Evolutionary conservation across 257 asterid genomes (phyloP).

Genomic region (Scutellaria barbata): DNA sequence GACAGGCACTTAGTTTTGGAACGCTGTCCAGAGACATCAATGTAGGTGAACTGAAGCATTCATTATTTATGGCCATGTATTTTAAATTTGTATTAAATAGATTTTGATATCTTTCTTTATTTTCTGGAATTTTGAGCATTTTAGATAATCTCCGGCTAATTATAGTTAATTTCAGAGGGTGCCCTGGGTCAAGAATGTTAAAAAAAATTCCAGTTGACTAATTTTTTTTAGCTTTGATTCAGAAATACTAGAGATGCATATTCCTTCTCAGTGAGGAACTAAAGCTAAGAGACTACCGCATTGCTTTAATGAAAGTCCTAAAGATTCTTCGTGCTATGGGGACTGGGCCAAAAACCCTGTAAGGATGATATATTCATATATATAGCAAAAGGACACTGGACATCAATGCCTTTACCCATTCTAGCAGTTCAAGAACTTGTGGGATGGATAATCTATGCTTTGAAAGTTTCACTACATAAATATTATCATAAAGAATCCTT

Average conservation of each 20-base stretch:
- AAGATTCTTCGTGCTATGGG: neutral
- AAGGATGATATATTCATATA: neutral
- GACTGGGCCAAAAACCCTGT: slow-evolving; percentile 11
- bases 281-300: neutral
- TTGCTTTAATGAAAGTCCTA: neutral
- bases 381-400: neutral
- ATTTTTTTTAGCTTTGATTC: neutral
- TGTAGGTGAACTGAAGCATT: slow-evolving; percentile 57
- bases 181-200: slow-evolving; percentile 12
- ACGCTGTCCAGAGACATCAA: slow-evolving; percentile 74
- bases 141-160: slow-evolving; percentile 19
- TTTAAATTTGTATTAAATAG: neutral
- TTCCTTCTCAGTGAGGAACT: neutral
- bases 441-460: slow-evolving; percentile 8
- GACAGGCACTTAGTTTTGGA: slow-evolving; percentile 81
- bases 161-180: slow-evolving; percentile 5
- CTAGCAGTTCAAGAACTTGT: neutral
- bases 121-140: slow-evolving; percentile 2
- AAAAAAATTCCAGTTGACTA: slow-evolving; percentile 16
- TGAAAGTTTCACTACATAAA: neutral
- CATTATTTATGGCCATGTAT: slow-evolving; percentile 13
- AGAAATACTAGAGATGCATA: neutral
- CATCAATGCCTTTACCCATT: neutral
- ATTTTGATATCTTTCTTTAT: slow-evolving; percentile 3
- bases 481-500: neutral